Conservation (phyloP, 2,329 filamentous ascomycete genomes). For the Fusarium aywerte region DNA sequence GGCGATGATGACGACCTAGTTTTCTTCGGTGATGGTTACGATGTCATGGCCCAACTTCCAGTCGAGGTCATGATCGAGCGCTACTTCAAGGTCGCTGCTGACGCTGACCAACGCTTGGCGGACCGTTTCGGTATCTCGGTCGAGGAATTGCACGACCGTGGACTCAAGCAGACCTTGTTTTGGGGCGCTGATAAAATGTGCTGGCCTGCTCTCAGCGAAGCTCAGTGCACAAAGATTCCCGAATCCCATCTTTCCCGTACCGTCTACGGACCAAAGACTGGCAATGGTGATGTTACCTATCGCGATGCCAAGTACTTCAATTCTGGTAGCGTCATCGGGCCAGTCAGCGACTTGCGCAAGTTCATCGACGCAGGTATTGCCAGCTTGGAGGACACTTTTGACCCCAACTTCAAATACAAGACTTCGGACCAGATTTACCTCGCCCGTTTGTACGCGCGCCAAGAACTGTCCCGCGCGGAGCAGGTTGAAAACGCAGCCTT, state of each 20-base stretch:
- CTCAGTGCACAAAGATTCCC: constrained; percentile 56
- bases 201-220: constrained; percentile 42
- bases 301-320: constrained; percentile 57
- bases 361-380: constrained; percentile 45
- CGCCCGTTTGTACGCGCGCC: constrained; percentile 55
- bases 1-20: constrained; percentile 66
- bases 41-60: constrained; percentile 73
- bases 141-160: constrained; percentile 46
- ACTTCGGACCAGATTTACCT: constrained; percentile 52
- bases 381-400: constrained; percentile 50
- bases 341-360: constrained; percentile 47
- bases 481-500: constrained; percentile 36
- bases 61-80: constrained; percentile 70
- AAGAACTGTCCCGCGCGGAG: constrained; percentile 55
- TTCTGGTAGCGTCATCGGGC: constrained; percentile 59
- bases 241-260: constrained; percentile 47
- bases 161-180: constrained; percentile 54
- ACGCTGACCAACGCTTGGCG: constrained; percentile 63
- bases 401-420: constrained; percentile 46
- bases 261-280: constrained; percentile 53
- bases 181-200: constrained; percentile 57
- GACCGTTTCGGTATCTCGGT: constrained; percentile 59
- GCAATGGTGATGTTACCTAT: constrained; percentile 46
- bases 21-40: constrained; percentile 71
- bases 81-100: constrained; percentile 66